Evolutionary conservation across 1,284 basidiomycete species (phyloP), one percentile per base, ranked within the genome.

Genomic region (Leccinum fallax): DNA sequence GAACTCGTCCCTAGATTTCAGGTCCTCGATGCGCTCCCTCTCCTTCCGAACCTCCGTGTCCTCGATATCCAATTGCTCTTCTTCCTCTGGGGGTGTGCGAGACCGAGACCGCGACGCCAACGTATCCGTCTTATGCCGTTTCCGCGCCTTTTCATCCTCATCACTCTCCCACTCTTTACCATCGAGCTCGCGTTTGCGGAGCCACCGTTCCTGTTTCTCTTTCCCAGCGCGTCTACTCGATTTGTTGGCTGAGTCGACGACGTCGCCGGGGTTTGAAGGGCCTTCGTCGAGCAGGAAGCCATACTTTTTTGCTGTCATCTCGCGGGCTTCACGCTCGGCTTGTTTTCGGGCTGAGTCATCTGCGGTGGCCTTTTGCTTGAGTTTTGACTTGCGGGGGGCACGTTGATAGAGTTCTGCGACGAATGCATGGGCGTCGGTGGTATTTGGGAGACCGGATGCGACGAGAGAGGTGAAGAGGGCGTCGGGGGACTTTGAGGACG

Each of bases 1-100:
- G 70, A 98, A 98, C 38, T 91, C 95, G 74, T 99, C 97, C 63
- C 97, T 83, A 66, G 98, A 97, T 61, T 85, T 83, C 13, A 93
- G 66, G 69, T 99, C 97, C 70, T 89, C 85, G 58, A 88, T 63
- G 28, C 94, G 82, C 71, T 95, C 91, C 51, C 86, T 81, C 77
- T 95, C 95, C 69, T 76, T 83, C 54, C 89, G 81, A 38, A 78
- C 79, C 5, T 88, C 90, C 69, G 92, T 90, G 65, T 90, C 90
- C 73, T 94, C 91, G 16, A 63, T 38, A 11, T 71, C 69, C 2
- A 55, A 24, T 52, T 73, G 77, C 13, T 24, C 46, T 2, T 77
- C 78, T 15, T 80, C 81, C 15, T 80, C 77, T 19, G 74, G 69
- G 26, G 68, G 63, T 19, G 63, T 62, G 16, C 57, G 63, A n/a